phyloP scores from a whole-genome alignment of 192 early-diverging fungal species.

The Physocladia obscura region DNA sequence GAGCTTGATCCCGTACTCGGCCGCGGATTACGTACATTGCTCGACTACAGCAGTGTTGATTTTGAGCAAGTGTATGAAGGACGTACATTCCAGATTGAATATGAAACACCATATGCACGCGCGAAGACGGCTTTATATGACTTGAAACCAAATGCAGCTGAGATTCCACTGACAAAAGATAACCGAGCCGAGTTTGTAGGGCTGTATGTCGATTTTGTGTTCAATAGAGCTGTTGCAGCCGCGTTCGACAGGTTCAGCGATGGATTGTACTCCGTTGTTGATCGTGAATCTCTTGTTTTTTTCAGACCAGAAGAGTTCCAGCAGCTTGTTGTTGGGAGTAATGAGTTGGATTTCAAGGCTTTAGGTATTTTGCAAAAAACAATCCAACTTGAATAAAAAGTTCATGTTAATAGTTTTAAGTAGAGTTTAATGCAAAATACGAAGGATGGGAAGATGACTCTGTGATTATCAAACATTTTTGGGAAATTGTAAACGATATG shows the following conservation, averaged over 20 bases:
- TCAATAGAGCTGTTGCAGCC: conserved; percentile 66
- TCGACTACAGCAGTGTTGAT: conserved; percentile 25
- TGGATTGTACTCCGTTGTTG: conserved; percentile 82
- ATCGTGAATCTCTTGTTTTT: conserved; percentile 78
- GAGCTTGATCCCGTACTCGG: conserved; percentile 74
- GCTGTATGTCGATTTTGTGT: conserved; percentile 74
- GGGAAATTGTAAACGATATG: conserved; percentile 82
- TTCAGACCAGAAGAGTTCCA: conserved; percentile 89
- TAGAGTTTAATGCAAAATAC: conserved; percentile 78
- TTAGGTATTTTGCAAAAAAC: conserved; percentile 10
- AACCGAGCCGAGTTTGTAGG: conserved; percentile 81
- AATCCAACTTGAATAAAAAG: neutral
- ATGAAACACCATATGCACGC: conserved; percentile 61
- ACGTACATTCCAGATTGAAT: conserved; percentile 77
- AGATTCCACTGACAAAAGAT: conserved; percentile 63
- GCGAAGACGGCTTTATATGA: conserved; percentile 60
- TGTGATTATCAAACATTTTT: conserved; percentile 61
- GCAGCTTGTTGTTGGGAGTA: conserved; percentile 81
- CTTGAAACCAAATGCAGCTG: conserved; percentile 65
- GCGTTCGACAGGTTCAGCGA: conserved; percentile 79
- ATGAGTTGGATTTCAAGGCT: conserved; percentile 79
- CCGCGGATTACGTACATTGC: conserved; percentile 69
- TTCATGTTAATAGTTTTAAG: neutral
- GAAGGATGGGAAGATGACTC: conserved; percentile 73
- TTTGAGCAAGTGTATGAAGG: conserved; percentile 49